Base-by-base conservation (phyloP, 306 rosid genomes). In the Corylus americana region DNA sequence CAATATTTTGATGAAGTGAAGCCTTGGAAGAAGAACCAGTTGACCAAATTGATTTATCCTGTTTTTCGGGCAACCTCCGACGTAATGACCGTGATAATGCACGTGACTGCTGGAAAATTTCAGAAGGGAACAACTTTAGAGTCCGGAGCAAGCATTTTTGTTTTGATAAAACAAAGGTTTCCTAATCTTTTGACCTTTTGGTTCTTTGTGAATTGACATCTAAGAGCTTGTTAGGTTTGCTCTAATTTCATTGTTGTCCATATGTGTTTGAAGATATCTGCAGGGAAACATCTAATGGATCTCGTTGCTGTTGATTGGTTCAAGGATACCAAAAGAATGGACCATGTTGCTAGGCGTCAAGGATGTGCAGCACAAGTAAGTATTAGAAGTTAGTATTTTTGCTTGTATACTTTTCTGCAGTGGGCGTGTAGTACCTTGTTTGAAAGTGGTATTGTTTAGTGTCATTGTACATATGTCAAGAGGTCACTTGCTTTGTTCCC, bases 291-390 rank as follows among this genome's bases (percentile, higher is more conserved):
- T 87, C 62, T 95, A 49, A 87, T 93, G 91, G 99, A 95, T 90
- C 99, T 95, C 2, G 96, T 93, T 76, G 94, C 99, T 50, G 99
- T 95, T 74, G 99, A 95, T 86, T 95, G 99, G 99, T 92, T 95
- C 80, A 95, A 91, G 90, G 99, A 93, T 86, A 86, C 96, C 29
- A 95, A 95, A 87, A 89, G 98, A 86, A 95, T 95, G 90, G 99
- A 95, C 81, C 99, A 95, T 77, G 98, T 95, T 85, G 98, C 89
- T 77, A 82, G 83, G 86, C 98, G 97, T 79, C 97, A 88, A 71
- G 99, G 99, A 73, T 91, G 97, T 87, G 97, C 97, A 59, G 97
- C 98, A 44, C 99, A 93, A 80, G 99, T 95, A 86, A 85, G 93
- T 80, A 53, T 42, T 81, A 68, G 59, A 25, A 64, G 57, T 55